These are phyloP conservation scores for Colletotrichum viniferum DNA, from an alignment of 2,329 filamentous ascomycete species.

Conservation along the genomic window DNA sequence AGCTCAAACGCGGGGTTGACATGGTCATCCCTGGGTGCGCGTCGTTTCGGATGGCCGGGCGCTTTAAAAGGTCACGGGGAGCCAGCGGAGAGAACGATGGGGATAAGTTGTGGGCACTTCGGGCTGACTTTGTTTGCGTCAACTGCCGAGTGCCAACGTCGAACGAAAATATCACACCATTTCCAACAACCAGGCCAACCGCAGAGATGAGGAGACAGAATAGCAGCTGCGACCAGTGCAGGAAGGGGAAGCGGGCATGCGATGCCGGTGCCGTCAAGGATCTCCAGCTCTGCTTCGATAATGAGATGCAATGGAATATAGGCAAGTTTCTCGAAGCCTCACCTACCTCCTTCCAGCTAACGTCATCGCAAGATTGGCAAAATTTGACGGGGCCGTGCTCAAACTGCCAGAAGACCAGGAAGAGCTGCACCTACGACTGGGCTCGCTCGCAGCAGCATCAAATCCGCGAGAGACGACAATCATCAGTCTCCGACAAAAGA, in stretches of 20 bases:
- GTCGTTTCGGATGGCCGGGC: slow-evolving; percentile 1
- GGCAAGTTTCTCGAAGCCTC: background rate
- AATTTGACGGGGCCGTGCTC: slow-evolving; percentile 24
- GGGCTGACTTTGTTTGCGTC: background rate
- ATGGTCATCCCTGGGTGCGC: background rate
- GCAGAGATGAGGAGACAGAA: slow-evolving; percentile 22
- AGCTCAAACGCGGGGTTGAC: slow-evolving; percentile 1
- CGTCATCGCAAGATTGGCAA: background rate
- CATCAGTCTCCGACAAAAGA: background rate
- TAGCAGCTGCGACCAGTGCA: slow-evolving; percentile 29
- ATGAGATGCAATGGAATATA: background rate
- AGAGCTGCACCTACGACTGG: slow-evolving; percentile 33
- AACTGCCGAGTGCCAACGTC: background rate
- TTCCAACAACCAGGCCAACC: too few relatives aligned
- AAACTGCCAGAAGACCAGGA: slow-evolving; percentile 33
- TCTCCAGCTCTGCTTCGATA: background rate
- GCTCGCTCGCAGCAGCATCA: slow-evolving; percentile 19
- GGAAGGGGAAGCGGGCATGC: slow-evolving; percentile 28
- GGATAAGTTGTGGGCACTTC: background rate
- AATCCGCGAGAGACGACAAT: background rate
- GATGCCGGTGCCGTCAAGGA: slow-evolving; percentile 20
- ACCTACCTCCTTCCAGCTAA: background rate
- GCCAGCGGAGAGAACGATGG: background rate
- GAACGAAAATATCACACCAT: too few relatives aligned
- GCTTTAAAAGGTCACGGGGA: background rate